Conservation (phyloP, 192 early-diverging fungal species). For the Backusella liffmaniae region DNA sequence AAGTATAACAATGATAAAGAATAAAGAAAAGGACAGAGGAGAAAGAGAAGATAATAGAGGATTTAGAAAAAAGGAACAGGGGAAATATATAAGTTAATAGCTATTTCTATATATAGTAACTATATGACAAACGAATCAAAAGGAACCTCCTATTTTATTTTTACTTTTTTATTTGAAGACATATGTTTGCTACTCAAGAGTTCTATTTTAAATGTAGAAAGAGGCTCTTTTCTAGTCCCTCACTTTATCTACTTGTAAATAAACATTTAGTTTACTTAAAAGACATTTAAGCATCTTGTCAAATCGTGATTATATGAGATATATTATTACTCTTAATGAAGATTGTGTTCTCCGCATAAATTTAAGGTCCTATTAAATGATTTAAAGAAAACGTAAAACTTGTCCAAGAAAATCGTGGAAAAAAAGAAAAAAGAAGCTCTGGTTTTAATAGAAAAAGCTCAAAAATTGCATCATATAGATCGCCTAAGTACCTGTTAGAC, state of each 20-base stretch:
- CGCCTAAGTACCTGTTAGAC: not conserved
- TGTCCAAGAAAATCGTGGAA: constrained; percentile 3
- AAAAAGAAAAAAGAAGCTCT: not conserved
- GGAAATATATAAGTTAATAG: constrained; percentile 9
- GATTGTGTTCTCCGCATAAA: not conserved
- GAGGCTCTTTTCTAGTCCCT: too few relatives aligned
- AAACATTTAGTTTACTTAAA: not conserved
- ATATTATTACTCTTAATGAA: not conserved
- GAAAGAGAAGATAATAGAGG: not conserved
- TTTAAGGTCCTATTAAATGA: constrained; percentile 1
- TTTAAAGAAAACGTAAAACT: not conserved
- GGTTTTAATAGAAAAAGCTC: not conserved
- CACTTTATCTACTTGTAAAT: not conserved
- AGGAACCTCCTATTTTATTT: not conserved
- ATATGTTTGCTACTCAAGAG: not conserved
- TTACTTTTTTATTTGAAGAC: not conserved
- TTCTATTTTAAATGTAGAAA: constrained; percentile 1
- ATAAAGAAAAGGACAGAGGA: not conserved
- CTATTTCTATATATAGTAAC: not conserved
- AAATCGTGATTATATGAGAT: not conserved
- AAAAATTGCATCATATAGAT: not conserved
- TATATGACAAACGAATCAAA: constrained; percentile 5
- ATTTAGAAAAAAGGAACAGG: not conserved
- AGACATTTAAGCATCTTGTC: not conserved
- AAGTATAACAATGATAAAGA: not conserved